A percentile compares a stretch with the other conserved stretches of the same genome.
phyloP scores from a whole-genome alignment of 2,329 filamentous ascomycete species.

The Talaromyces sp. region DNA sequence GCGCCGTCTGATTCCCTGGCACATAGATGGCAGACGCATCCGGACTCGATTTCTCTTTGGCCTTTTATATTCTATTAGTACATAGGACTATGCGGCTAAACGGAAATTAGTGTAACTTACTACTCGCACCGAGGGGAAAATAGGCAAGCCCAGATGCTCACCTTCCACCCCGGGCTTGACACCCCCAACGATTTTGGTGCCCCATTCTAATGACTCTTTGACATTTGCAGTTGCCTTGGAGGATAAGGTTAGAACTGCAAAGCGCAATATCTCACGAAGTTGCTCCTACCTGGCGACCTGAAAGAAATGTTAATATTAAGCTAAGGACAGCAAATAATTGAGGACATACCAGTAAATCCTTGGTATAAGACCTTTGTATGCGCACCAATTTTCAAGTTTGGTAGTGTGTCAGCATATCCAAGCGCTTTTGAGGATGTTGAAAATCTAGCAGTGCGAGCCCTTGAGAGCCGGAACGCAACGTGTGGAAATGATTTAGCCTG shows the following conservation, averaged over 20 bases:
- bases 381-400: conserved; percentile 63
- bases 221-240: conserved; percentile 68
- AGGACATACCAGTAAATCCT: conserved; percentile 59
- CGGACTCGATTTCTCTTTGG: conserved; percentile 66
- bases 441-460: conserved; percentile 23
- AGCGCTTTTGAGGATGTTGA: conserved; percentile 30
- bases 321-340: neutral
- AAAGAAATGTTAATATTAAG: neutral
- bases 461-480: conserved; percentile 23
- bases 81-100: neutral
- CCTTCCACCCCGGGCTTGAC: conserved; percentile 68
- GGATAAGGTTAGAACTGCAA: conserved; percentile 21
- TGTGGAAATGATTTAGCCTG: neutral
- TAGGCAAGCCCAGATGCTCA: conserved; percentile 69
- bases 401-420: conserved; percentile 59
- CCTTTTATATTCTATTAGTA: conserved; percentile 39
- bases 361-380: conserved; percentile 68
- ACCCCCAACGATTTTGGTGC: conserved; percentile 75
- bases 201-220: conserved; percentile 70
- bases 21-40: conserved; percentile 79
- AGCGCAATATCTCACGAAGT: neutral
- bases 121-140: conserved; percentile 64
- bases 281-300: conserved; percentile 36
- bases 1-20: conserved; percentile 67
- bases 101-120: conserved; percentile 30